Base-by-base conservation (phyloP, 306 rosid species). In the Prunus dulcis region DNA sequence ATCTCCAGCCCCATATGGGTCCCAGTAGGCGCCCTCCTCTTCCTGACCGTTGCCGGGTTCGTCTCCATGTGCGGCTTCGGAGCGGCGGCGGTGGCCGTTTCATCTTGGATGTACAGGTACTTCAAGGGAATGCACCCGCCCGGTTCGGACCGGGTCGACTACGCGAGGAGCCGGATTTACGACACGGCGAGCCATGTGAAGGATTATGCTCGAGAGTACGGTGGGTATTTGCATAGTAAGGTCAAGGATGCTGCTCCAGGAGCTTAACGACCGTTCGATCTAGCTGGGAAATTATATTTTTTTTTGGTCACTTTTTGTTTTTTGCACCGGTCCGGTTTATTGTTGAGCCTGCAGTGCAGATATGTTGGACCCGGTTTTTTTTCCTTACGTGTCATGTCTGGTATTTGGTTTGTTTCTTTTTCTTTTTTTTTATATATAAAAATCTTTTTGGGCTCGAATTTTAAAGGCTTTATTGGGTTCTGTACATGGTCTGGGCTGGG, bases 191-290 rank as follows among this genome's bases (percentile, higher is more conserved):
- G 75, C 57, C 96, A 93, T 8, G 98, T 93, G 9, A 93, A 90
- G 83, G 98, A 93, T 55, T 91, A 85, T 63, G 98, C 98, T 0
- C 79, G 82, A 55, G 97, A 94, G 81, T 94, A 90, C 27, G 98
- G 97, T 23, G 97, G 89, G 10, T 90, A 89, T 74, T 88, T 92
- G 83, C 95, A 94, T 56, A 81, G 84, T 63, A 92, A 88, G 84
- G 92, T 82, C 0, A 95, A 89, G 74, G 98, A 92, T 68, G 97
- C 96, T 0, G 97, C 98, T 2, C 97, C 98, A 0, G 97, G 97
- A 2, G 97, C 98, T n/a, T 95, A 58, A 46, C 13, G n/a, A 34
- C 22, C 13, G 67, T 34, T 13, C 52, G 52, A 47, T 47, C 52
- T 2, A 47, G 52, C 52, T 47, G 15, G 17, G 52, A 38, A 38